Evolutionary conservation across 768 basidiomycete genomes (phyloP).

Genomic region (Lactarius sp.): DNA sequence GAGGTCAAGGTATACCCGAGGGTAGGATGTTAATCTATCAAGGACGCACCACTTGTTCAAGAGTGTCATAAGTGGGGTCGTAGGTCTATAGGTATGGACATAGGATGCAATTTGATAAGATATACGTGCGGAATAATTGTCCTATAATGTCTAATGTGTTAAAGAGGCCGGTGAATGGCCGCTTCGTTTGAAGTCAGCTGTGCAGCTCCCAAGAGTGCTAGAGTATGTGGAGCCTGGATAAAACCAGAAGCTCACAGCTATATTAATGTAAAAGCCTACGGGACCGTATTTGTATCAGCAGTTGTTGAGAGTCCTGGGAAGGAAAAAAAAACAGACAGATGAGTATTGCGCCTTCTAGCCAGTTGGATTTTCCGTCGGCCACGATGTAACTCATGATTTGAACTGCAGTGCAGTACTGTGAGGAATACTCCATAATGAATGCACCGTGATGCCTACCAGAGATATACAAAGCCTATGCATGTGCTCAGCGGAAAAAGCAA

Average conservation of each 20-base stretch:
- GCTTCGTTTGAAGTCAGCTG: slow-evolving; percentile 16
- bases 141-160: neutral
- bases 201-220: slow-evolving; percentile 31
- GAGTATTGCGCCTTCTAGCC: slow-evolving; percentile 86
- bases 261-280: slow-evolving; percentile 50
- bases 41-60: neutral
- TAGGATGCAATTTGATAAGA: neutral
- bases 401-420: slow-evolving; percentile 26
- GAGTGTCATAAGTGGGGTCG: neutral
- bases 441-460: slow-evolving; percentile 35
- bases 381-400: slow-evolving; percentile 79
- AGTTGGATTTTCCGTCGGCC: slow-evolving; percentile 85
- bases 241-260: slow-evolving; percentile 51
- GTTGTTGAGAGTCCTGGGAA: neutral
- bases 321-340: slow-evolving; percentile 42
- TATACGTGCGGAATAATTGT: neutral
- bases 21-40: neutral
- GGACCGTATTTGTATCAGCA: slow-evolving; percentile 3
- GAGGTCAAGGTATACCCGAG: neutral
- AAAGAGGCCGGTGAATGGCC: neutral
- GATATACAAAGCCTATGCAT: slow-evolving; percentile 37
- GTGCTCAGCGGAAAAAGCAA: neutral
- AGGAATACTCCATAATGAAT: neutral
- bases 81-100: neutral
- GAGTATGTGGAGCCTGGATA: slow-evolving; percentile 41